These are phyloP conservation scores for Pholiota conissans DNA, from an alignment of 768 basidiomycete species.

Conservation along the genomic window DNA sequence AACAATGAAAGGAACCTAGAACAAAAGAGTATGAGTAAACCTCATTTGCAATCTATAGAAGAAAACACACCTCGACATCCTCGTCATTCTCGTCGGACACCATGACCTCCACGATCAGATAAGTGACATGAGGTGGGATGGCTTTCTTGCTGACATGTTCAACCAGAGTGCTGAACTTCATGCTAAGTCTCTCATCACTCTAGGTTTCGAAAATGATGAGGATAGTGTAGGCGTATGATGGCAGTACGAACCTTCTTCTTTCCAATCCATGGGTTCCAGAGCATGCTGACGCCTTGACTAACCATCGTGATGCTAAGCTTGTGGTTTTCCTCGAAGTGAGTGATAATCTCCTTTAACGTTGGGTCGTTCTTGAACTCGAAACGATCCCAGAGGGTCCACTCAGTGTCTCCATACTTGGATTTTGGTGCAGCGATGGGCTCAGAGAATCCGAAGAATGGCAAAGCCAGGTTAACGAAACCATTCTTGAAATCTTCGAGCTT, in stretches of 20 bases:
- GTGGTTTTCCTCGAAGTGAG: conserved; percentile 83
- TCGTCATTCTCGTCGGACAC: conserved; percentile 89
- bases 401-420: conserved; percentile 81
- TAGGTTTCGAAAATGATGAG: conserved; percentile 26
- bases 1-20: conserved; percentile 81
- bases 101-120: conserved; percentile 94
- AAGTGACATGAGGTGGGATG: conserved; percentile 77
- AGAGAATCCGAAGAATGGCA: conserved; percentile 99
- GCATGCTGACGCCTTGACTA: conserved; percentile 95
- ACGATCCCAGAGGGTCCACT: conserved; percentile 99
- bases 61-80: conserved; percentile 80
- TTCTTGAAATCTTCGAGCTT: conserved; percentile 97
- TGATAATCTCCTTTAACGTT: conserved; percentile 79
- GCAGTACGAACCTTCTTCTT: conserved; percentile 79
- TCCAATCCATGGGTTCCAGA: conserved; percentile 93
- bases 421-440: conserved; percentile 92
- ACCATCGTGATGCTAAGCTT: conserved; percentile 93
- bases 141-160: conserved; percentile 96
- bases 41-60: neutral
- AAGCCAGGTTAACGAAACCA: conserved; percentile 94
- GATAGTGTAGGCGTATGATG: neutral
- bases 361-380: conserved; percentile 92
- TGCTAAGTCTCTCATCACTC: conserved; percentile 84
- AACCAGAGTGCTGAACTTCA: conserved; percentile 90
- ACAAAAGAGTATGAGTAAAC: neutral